A percentile compares a stretch with the other conserved stretches of the same genome.
These are phyloP conservation scores for Phialocephala sp. DNA, from an alignment of 2,329 filamentous ascomycete genomes.

Conservation along the genomic window DNA sequence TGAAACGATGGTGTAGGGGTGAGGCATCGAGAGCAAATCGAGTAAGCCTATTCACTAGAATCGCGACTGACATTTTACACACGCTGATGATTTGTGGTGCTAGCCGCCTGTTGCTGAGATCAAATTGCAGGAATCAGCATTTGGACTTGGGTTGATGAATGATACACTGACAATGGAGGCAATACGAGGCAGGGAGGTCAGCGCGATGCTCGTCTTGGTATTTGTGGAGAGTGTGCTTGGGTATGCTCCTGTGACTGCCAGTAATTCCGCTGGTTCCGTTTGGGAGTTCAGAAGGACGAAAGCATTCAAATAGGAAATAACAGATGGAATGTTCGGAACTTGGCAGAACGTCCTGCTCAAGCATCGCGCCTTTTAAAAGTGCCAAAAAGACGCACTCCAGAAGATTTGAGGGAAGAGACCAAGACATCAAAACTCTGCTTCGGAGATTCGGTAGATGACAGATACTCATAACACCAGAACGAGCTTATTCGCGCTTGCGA, in stretches of 20 bases:
- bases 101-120: conserved; percentile 52
- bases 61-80: not conserved
- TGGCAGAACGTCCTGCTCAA: too few relatives aligned
- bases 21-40: conserved; percentile 48
- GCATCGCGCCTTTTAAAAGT: too few relatives aligned
- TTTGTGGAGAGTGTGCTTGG: conserved; percentile 55
- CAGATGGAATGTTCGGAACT: not conserved
- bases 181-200: conserved; percentile 46
- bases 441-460: not conserved
- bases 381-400: too few relatives aligned
- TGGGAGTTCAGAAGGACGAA: conserved; percentile 42
- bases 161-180: conserved; percentile 51
- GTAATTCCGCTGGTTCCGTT: conserved; percentile 43
- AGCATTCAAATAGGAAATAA: conserved; percentile 26
- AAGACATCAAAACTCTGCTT: not conserved
- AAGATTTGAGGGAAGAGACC: not conserved
- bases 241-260: conserved; percentile 45
- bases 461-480: not conserved
- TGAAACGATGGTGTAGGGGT: conserved; percentile 53
- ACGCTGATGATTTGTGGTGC: conserved; percentile 10
- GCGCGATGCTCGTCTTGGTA: conserved; percentile 51
- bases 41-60: conserved; percentile 35
- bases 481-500: not conserved
- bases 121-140: conserved; percentile 51
- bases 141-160: conserved; percentile 51